phyloP scores from a whole-genome alignment of 768 basidiomycete species.

The Tulasnella sp. region DNA sequence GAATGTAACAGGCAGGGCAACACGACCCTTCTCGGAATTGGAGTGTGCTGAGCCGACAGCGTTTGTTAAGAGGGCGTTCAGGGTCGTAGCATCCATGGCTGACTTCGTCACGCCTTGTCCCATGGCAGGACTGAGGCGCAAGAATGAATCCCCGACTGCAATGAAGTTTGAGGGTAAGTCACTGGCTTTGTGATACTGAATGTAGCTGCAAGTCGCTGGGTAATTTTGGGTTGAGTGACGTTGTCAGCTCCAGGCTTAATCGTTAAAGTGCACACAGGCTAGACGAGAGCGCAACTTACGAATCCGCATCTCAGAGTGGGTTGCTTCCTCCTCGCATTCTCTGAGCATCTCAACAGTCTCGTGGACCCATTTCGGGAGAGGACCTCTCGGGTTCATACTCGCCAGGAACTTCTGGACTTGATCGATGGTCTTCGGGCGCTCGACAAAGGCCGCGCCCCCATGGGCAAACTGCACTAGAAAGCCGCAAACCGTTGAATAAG shows the following conservation, averaged over 20 bases:
- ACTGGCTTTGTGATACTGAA: not conserved
- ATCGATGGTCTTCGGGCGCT: not conserved
- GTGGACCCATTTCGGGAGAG: constrained; percentile 16
- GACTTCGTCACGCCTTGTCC: constrained; percentile 10
- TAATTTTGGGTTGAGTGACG: not conserved
- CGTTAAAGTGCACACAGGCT: no score
- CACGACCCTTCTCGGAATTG: not conserved
- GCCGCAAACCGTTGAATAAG: no score
- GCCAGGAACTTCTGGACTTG: constrained; percentile 14
- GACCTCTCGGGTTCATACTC: not conserved
- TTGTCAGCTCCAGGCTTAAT: not conserved
- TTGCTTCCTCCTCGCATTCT: constrained; percentile 8
- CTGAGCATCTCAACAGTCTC: constrained; percentile 18
- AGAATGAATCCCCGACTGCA: constrained; percentile 8
- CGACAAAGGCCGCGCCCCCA: constrained; percentile 19
- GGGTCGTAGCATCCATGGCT: not conserved
- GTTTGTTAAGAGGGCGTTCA: not conserved
- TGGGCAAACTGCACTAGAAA: constrained; percentile 10
- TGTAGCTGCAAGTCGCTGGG: constrained; percentile 5
- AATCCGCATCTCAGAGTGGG: constrained; percentile 2
- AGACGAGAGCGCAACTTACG: not conserved
- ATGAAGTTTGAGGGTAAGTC: constrained; percentile 10
- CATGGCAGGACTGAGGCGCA: constrained; percentile 6
- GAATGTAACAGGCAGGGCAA: not conserved
- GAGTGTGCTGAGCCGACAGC: not conserved